Evolutionary conservation across 768 basidiomycete species (phyloP).

Genomic region (Symmetrospora coprosmae): DNA sequence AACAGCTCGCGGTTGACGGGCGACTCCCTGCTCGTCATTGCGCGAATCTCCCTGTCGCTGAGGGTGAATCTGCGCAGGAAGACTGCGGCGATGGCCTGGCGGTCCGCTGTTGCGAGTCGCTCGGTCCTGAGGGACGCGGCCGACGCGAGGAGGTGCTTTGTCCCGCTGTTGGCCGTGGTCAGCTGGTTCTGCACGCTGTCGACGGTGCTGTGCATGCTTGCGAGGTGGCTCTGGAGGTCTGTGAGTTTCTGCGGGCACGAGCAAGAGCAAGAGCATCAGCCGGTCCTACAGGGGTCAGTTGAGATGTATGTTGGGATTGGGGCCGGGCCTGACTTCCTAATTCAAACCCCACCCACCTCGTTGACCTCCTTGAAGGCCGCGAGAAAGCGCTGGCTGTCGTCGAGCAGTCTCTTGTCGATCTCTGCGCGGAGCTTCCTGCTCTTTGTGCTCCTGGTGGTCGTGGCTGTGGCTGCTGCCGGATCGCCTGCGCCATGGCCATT

Average conservation of each 20-base stretch:
- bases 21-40: slow-evolving; percentile 63
- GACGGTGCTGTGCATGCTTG: slow-evolving; percentile 51
- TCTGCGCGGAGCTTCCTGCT: slow-evolving; percentile 68
- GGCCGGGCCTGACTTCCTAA: no score
- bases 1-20: slow-evolving; percentile 64
- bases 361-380: slow-evolving; percentile 76
- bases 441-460: slow-evolving; percentile 39
- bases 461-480: neutral
- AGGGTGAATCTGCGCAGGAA: slow-evolving; percentile 82
- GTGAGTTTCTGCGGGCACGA: slow-evolving; percentile 58
- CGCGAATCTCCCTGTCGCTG: slow-evolving; percentile 53
- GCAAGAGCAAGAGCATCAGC: neutral
- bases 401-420: slow-evolving; percentile 65
- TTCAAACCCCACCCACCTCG: slow-evolving; percentile 54
- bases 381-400: slow-evolving; percentile 69
- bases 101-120: slow-evolving; percentile 15
- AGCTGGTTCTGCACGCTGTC: slow-evolving; percentile 30
- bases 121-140: slow-evolving; percentile 34
- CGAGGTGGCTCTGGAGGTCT: slow-evolving; percentile 59
- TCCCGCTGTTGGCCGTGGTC: slow-evolving; percentile 28
- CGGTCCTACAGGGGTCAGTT: no score
- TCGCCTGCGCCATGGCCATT: neutral
- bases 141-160: slow-evolving; percentile 32
- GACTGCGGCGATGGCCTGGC: slow-evolving; percentile 46
- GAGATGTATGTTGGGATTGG: no score